Evolutionary conservation across 768 basidiomycete genomes (phyloP), one percentile per base, ranked within the genome.

Genomic region (Boletellus sp.): DNA sequence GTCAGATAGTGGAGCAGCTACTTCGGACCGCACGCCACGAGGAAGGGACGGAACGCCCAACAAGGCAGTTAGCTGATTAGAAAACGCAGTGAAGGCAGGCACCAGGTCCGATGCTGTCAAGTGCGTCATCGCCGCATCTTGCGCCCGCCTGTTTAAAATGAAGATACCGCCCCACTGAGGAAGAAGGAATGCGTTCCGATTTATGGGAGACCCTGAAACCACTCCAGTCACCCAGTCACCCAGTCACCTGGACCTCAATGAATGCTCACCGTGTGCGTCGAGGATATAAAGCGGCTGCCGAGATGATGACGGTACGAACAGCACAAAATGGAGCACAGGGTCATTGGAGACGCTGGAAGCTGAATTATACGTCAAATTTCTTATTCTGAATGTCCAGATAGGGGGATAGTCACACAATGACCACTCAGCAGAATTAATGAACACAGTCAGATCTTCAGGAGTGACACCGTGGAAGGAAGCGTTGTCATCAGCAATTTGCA

Each of bases 371-470:
- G 46, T 59, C 47, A 61, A 50, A 42, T 43, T 1, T 23, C 42
- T 38, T 37, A 22, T 40, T 22, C 39, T 6, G 4, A 11, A 42
- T 16, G 3, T 54, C 7, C 34, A 40, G 22, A 1, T 26, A 31
- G 57, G 75, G 59, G 59, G 34, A 49, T 47, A 57, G 24, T 64
- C 58, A 94, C 94, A 93, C 42, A 99, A 63, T 12, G 87, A 88
- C 96, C 96, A 99, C 62, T 94, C 86, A 4, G 94, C 96, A 6
- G 92, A 92, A 61, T 99, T 99, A 36, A 99, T 77, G 62, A 99
- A 99, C 0, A 94, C 84, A 13, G 88, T 93, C 51, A 96, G 75
- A 60, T 95, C 84, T 56, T 94, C 93, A 44, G 82, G 80, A 1
- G 80, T 81, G 34, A 98, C 67, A 0, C 81, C 79, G 65, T 82